phyloP scores from a whole-genome alignment of 140 eudicot genomes.

The Bidens hawaiensis region DNA sequence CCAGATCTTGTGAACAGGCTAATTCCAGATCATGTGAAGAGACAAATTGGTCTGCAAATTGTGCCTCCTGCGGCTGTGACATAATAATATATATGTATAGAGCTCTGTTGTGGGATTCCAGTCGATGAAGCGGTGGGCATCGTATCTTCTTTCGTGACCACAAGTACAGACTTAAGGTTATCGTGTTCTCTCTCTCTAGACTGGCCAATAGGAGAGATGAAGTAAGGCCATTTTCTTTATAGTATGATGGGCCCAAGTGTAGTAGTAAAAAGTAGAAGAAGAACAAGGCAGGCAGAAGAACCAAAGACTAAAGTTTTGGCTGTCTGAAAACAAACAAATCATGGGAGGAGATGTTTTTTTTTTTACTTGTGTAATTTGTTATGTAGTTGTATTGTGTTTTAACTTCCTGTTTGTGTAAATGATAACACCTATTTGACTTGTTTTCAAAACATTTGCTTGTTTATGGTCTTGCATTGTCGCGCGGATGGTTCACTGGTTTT shows the following conservation, averaged over 20 bases:
- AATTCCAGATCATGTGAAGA: constrained; percentile 54
- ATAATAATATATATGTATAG: constrained; percentile 11
- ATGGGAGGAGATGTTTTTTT: constrained; percentile 5
- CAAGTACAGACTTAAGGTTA: constrained; percentile 13
- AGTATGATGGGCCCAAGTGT: constrained; percentile 11
- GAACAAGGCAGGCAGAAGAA: constrained; percentile 14
- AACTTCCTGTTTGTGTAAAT: constrained; percentile 10
- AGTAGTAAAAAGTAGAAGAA: constrained; percentile 9
- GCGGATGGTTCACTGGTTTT: not conserved
- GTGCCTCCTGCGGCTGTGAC: constrained; percentile 24
- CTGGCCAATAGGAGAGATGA: constrained; percentile 13
- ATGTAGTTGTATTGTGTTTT: constrained; percentile 7
- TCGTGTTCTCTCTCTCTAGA: constrained; percentile 6
- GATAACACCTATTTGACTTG: constrained; percentile 6
- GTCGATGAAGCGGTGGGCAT: constrained; percentile 9
- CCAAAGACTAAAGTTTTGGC: constrained; percentile 18
- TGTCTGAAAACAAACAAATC: not conserved
- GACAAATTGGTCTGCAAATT: constrained; percentile 39
- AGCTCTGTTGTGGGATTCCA: constrained; percentile 25
- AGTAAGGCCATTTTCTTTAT: constrained; percentile 15
- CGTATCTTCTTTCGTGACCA: constrained; percentile 24
- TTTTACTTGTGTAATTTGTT: constrained; percentile 4
- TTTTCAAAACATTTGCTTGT: not conserved
- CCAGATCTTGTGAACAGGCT: constrained; percentile 55
- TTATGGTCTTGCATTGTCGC: not conserved